Conservation (phyloP, 495 filamentous ascomycete genomes). For the Neurospora sp. region DNA sequence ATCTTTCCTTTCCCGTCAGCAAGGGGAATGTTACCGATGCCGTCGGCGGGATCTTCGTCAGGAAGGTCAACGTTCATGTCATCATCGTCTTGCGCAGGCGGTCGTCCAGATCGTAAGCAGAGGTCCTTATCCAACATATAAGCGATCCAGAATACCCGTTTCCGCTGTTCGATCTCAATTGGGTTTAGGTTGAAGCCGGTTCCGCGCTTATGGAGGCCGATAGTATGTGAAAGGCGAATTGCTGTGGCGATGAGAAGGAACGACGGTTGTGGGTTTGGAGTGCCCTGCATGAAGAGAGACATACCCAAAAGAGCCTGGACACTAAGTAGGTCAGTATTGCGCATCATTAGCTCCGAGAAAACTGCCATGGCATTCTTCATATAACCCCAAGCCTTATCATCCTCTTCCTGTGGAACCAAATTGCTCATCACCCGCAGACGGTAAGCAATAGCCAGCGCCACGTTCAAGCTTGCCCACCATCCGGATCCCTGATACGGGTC, state of each 20-base stretch:
- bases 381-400: conserved; percentile 87
- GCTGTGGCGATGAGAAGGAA: conserved; percentile 91
- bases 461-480: conserved; percentile 97
- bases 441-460: conserved; percentile 85
- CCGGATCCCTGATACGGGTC: conserved; percentile 94
- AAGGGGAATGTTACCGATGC: conserved; percentile 85
- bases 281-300: conserved; percentile 92
- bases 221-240: conserved; percentile 84
- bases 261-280: conserved; percentile 90
- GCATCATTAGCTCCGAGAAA: conserved; percentile 83
- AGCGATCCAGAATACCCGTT: conserved; percentile 96
- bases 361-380: conserved; percentile 94
- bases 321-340: conserved; percentile 89
- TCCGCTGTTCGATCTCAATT: conserved; percentile 88
- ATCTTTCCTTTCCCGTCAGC: conserved; percentile 85
- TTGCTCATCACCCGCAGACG: conserved; percentile 93
- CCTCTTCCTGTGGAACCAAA: conserved; percentile 77
- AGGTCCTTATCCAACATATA: conserved; percentile 95
- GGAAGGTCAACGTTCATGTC: conserved; percentile 97
- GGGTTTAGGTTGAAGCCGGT: conserved; percentile 84
- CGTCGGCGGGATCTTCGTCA: conserved; percentile 80
- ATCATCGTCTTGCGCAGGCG: conserved; percentile 92
- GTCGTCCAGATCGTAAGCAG: conserved; percentile 83
- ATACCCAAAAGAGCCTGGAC: conserved; percentile 96
- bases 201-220: conserved; percentile 88